phyloP scores from a whole-genome alignment of 345 rosid species.

The Physaria fendleri region DNA sequence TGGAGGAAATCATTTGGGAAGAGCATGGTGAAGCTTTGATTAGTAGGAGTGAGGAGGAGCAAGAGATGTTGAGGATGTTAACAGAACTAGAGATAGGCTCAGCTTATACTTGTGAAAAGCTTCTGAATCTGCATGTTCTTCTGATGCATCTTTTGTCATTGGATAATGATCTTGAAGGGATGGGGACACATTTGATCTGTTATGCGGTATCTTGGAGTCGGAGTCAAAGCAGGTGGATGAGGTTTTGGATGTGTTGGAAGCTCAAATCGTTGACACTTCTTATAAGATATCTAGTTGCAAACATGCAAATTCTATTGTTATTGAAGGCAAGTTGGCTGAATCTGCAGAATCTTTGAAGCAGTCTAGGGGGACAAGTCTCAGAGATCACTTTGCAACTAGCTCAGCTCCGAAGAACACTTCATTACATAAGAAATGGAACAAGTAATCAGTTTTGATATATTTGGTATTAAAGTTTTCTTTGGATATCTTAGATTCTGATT shows the following conservation, averaged over 20 bases:
- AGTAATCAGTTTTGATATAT: conserved; percentile 26
- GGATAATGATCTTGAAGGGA: conserved; percentile 50
- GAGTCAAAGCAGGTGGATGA: conserved; percentile 68
- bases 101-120: conserved; percentile 50
- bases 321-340: conserved; percentile 56
- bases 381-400: conserved; percentile 67
- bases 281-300: conserved; percentile 56
- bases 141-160: conserved; percentile 69
- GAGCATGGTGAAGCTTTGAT: conserved; percentile 15
- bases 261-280: conserved; percentile 55
- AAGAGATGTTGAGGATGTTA: conserved; percentile 38
- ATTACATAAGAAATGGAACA: conserved; percentile 47
- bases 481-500: conserved; percentile 7
- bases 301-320: conserved; percentile 24
- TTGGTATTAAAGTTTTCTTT: background rate
- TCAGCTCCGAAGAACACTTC: conserved; percentile 51
- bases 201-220: conserved; percentile 68
- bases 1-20: conserved; percentile 3
- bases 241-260: conserved; percentile 55
- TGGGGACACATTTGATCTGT: conserved; percentile 50
- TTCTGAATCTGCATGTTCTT: conserved; percentile 59
- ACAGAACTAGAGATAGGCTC: conserved; percentile 47
- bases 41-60: conserved; percentile 29
- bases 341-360: conserved; percentile 57
- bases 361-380: conserved; percentile 45